Evolutionary conservation across 2,329 filamentous ascomycete species (phyloP).

Genomic region (Penicillium sp.): DNA sequence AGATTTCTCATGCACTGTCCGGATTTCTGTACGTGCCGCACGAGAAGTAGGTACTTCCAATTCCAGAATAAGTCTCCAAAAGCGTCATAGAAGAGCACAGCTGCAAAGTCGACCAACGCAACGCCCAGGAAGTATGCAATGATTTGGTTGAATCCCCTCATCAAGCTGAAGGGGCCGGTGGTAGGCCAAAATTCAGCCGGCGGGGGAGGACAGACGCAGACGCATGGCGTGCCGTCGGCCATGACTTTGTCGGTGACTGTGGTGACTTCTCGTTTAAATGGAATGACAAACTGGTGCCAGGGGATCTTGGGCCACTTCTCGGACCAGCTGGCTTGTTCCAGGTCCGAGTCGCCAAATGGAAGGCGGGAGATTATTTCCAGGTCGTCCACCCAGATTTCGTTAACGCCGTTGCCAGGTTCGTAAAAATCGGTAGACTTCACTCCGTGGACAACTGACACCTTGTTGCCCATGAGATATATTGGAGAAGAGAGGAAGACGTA

Average conservation of each 20-base stretch:
- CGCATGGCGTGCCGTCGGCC: neutral
- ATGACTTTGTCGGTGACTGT: neutral
- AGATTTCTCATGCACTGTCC: no score
- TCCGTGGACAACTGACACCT: conserved; percentile 30
- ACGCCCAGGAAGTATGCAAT: no score
- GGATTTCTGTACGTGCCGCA: no score
- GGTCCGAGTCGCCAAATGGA: conserved; percentile 37
- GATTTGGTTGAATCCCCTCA: neutral
- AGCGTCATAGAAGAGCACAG: no score
- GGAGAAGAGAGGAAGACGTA: neutral
- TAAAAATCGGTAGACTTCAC: conserved; percentile 35
- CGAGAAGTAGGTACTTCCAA: no score
- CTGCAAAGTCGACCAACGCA: no score
- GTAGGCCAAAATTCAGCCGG: neutral
- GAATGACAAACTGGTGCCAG: conserved; percentile 40
- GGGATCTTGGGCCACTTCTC: conserved; percentile 35
- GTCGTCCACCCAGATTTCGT: conserved; percentile 36
- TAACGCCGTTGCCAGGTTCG: conserved; percentile 35
- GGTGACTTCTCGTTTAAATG: conserved; percentile 22
- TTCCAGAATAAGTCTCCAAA: no score
- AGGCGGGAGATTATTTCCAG: conserved; percentile 37
- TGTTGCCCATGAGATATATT: conserved; percentile 36
- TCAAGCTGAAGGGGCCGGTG: neutral
- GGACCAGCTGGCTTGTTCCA: conserved; percentile 36
- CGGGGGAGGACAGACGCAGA: neutral